Conservation (phyloP, 257 asterid genomes). For the Galeopsis tetrahit region DNA sequence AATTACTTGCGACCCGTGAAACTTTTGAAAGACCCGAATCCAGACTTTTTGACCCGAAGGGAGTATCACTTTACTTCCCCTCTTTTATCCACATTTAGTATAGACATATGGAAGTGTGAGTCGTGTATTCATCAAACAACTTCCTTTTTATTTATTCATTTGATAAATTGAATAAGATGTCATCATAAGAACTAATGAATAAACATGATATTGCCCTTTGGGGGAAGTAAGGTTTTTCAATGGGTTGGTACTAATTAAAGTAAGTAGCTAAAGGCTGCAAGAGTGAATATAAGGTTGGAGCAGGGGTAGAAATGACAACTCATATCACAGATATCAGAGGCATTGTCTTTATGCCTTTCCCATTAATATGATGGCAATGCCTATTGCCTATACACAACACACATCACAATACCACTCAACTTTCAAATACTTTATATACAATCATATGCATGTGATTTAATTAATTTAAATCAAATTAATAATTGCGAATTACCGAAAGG, state of each 20-base stretch:
- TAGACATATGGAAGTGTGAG: neutral
- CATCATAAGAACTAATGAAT: conserved; percentile 28
- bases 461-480: too few species aligned
- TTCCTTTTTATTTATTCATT: neutral
- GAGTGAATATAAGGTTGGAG: neutral
- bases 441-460: too few species aligned
- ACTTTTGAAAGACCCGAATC: too few species aligned
- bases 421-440: neutral
- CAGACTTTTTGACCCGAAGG: too few species aligned
- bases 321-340: conserved; percentile 13
- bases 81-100: neutral
- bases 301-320: conserved; percentile 40
- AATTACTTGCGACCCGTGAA: too few species aligned
- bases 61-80: neutral
- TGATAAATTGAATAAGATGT: neutral
- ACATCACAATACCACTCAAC: neutral
- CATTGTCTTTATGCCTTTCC: conserved; percentile 34
- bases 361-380: conserved; percentile 7
- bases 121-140: neutral
- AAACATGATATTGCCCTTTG: conserved; percentile 12
- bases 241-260: neutral
- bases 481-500: too few species aligned
- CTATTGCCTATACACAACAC: neutral
- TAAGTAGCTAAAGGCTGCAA: conserved; percentile 34
- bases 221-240: neutral